A percentile compares a stretch with the other conserved stretches of the same genome.
Evolutionary conservation across 2,329 filamentous ascomycete genomes (phyloP).

Genomic region (Ploettnerulaceae sp.): DNA sequence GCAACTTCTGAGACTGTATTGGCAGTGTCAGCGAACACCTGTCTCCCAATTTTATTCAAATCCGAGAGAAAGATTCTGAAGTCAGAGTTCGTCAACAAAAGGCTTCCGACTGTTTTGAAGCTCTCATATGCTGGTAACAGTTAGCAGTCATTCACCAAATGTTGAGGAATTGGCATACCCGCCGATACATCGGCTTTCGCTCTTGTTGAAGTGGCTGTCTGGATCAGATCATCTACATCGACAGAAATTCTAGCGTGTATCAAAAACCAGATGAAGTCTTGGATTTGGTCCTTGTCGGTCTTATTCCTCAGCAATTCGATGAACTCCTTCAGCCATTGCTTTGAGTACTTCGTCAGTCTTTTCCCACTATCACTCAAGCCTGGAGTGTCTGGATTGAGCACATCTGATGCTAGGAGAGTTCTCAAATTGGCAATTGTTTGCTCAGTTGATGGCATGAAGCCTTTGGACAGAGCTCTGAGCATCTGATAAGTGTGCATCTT

Average conservation of each 20-base stretch:
- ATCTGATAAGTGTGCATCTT: slow-evolving; percentile 95
- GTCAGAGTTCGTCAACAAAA: slow-evolving; percentile 86
- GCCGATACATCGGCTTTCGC: slow-evolving; percentile 67
- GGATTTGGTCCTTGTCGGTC: slow-evolving; percentile 78
- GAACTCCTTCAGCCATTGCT: slow-evolving; percentile 71
- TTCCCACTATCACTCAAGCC: slow-evolving; percentile 75
- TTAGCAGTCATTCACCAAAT: slow-evolving; percentile 23
- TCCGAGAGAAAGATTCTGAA: slow-evolving; percentile 85
- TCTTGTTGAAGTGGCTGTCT: slow-evolving; percentile 57
- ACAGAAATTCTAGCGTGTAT: slow-evolving; percentile 67
- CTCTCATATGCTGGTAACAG: slow-evolving; percentile 64
- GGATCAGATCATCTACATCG: slow-evolving; percentile 59
- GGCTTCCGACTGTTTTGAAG: slow-evolving; percentile 72
- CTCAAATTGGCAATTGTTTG: slow-evolving; percentile 76
- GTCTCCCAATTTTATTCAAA: slow-evolving; percentile 68
- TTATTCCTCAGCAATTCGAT: slow-evolving; percentile 80
- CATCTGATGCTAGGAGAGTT: slow-evolving; percentile 69
- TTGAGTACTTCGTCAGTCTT: slow-evolving; percentile 64
- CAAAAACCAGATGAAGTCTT: slow-evolving; percentile 87
- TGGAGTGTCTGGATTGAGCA: slow-evolving; percentile 69
- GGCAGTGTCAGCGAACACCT: slow-evolving; percentile 84
- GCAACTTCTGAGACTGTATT: slow-evolving; percentile 73
- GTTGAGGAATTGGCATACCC: slow-evolving; percentile 43
- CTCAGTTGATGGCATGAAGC: slow-evolving; percentile 89
- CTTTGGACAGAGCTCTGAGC: slow-evolving; percentile 72